A percentile compares a stretch with the other conserved stretches of the same genome.
Evolutionary conservation across 2,329 filamentous ascomycete genomes (phyloP).

Genomic region (Trichoderma sp.): DNA sequence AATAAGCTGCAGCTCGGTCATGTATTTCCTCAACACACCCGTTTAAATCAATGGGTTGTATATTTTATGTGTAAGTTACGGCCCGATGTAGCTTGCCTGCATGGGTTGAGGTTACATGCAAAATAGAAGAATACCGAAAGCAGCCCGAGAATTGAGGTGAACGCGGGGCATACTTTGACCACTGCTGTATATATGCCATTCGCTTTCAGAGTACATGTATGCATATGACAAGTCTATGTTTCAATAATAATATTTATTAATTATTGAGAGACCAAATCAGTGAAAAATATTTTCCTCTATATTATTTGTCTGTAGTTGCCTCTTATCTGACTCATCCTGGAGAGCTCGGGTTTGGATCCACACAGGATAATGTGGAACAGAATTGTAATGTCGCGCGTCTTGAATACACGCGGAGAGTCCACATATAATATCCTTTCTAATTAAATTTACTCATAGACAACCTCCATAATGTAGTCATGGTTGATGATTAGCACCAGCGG

Average conservation of each 20-base stretch:
- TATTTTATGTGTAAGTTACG: background rate
- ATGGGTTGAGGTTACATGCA: background rate
- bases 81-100: background rate
- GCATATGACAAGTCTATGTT: background rate
- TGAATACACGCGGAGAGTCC: background rate
- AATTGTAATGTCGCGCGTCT: background rate
- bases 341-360: background rate
- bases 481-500: background rate
- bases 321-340: background rate
- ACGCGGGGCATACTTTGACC: background rate
- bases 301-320: background rate
- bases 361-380: background rate
- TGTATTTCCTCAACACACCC: too few species aligned
- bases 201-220: background rate
- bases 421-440: background rate
- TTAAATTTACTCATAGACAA: background rate
- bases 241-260: background rate
- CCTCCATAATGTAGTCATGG: background rate
- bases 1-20: background rate
- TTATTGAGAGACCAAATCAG: background rate
- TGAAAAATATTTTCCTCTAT: background rate
- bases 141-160: background rate
- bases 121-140: background rate
- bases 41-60: background rate
- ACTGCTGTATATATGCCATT: background rate